Conservation (phyloP, 129 eudicot genomes). For the Chrysanthemum lavandulifolium region DNA sequence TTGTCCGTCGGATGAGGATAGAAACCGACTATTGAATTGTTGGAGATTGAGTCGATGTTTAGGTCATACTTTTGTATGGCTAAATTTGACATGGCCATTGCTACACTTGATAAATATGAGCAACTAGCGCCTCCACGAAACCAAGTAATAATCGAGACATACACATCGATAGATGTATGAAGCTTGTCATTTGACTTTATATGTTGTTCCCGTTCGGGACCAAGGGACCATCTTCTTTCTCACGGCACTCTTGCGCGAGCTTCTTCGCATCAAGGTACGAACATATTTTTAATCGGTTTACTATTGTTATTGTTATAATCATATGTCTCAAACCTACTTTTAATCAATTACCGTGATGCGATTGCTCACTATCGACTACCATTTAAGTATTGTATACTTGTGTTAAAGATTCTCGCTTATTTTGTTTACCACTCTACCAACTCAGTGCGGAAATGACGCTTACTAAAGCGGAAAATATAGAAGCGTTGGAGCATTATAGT, state of each 20-base stretch:
- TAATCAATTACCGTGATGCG: too few species aligned
- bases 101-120: slow-evolving; percentile 56
- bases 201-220: slow-evolving; percentile 23
- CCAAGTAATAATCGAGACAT: slow-evolving; percentile 55
- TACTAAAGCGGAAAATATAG: slow-evolving; percentile 57
- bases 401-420: not conserved
- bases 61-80: slow-evolving; percentile 67
- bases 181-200: slow-evolving; percentile 1
- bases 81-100: slow-evolving; percentile 75
- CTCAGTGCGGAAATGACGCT: slow-evolving; percentile 78
- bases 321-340: not conserved
- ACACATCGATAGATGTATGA: too few species aligned
- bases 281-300: not conserved
- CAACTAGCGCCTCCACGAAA: slow-evolving; percentile 29
- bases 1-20: slow-evolving; percentile 27
- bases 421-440: not conserved
- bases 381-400: not conserved
- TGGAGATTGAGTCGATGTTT: slow-evolving; percentile 75
- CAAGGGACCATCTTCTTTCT: slow-evolving; percentile 37
- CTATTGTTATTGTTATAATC: not conserved
- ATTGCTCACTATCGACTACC: not conserved
- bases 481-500: slow-evolving; percentile 81
- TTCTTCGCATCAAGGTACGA: slow-evolving; percentile 65
- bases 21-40: slow-evolving; percentile 25
- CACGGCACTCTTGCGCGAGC: slow-evolving; percentile 62